A percentile compares a stretch with the other conserved stretches of the same genome.
phyloP scores from a whole-genome alignment of 495 filamentous ascomycete species.

The Penicillium verhagenii region DNA sequence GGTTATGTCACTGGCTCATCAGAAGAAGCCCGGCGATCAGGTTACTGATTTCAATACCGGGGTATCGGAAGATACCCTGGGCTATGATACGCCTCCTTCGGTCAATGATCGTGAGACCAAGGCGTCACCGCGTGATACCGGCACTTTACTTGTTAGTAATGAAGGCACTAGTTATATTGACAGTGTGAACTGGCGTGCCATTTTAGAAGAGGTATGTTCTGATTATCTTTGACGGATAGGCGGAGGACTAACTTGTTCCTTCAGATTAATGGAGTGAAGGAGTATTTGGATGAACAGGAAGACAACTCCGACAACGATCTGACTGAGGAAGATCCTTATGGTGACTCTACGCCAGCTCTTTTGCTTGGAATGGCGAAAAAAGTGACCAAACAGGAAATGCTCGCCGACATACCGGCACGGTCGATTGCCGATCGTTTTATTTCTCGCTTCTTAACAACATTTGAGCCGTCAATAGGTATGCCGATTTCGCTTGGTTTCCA shows the following conservation, averaged over 20 bases:
- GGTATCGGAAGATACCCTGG: background rate
- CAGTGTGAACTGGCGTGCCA: constrained; percentile 49
- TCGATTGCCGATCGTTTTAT: constrained; percentile 44
- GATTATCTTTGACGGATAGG: background rate
- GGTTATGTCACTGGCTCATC: constrained; percentile 46
- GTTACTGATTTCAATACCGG: constrained; percentile 11
- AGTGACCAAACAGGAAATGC: constrained; percentile 36
- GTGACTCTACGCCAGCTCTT: constrained; percentile 34
- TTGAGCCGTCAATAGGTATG: constrained; percentile 43
- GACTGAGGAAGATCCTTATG: constrained; percentile 19
- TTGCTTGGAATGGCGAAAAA: constrained; percentile 38
- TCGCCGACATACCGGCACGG: constrained; percentile 41
- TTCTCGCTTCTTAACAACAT: constrained; percentile 43
- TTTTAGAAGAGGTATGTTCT: constrained; percentile 47
- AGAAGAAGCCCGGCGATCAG: constrained; percentile 25
- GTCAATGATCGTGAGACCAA: constrained; percentile 68
- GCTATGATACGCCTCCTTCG: constrained; percentile 39
- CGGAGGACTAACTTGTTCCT: constrained; percentile 9
- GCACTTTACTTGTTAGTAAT: constrained; percentile 66
- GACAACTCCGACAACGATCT: constrained; percentile 26
- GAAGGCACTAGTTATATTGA: constrained; percentile 49
- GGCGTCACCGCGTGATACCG: constrained; percentile 32
- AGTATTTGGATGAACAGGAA: constrained; percentile 28
- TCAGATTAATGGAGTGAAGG: constrained; percentile 39
- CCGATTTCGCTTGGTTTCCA: background rate